Evolutionary conservation across 139 green algal genomes (phyloP).

Genomic region (Coccomyxa sp.): DNA sequence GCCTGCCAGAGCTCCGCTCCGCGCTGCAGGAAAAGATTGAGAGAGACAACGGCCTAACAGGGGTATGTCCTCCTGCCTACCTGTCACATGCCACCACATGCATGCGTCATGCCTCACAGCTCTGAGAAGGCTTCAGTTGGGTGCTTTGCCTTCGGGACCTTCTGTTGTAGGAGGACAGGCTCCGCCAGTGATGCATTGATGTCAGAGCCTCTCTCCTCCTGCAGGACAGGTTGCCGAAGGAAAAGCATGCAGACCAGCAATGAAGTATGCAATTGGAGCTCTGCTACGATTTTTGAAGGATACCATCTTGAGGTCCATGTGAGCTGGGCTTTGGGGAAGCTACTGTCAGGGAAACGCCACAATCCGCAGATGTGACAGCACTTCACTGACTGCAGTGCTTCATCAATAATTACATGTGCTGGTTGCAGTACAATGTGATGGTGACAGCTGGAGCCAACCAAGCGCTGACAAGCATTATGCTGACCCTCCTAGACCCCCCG

Average conservation of each 20-base stretch:
- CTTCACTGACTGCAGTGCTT: background rate
- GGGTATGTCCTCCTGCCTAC: slow-evolving; percentile 23
- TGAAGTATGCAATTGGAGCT: background rate
- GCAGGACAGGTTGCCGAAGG: background rate
- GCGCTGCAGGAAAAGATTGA: slow-evolving; percentile 73
- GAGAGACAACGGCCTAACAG: slow-evolving; percentile 59
- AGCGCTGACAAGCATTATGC: slow-evolving; percentile 82
- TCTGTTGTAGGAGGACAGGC: background rate
- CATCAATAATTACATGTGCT: no score
- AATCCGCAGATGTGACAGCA: no score
- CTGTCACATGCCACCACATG: background rate
- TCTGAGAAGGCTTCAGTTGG: background rate
- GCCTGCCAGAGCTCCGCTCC: slow-evolving; percentile 64
- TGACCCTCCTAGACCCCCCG: slow-evolving; percentile 65
- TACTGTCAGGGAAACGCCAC: background rate
- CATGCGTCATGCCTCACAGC: no score
- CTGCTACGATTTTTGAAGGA: background rate
- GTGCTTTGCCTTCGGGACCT: background rate
- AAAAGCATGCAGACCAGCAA: background rate
- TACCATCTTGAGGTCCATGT: background rate
- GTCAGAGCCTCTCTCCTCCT: background rate
- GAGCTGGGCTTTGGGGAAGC: background rate
- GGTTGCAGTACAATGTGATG: slow-evolving; percentile 75
- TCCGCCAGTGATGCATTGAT: background rate
- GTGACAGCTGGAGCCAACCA: slow-evolving; percentile 91